phyloP scores from a whole-genome alignment of 1,284 basidiomycete genomes.

The Wallemia ichthyophaga region DNA sequence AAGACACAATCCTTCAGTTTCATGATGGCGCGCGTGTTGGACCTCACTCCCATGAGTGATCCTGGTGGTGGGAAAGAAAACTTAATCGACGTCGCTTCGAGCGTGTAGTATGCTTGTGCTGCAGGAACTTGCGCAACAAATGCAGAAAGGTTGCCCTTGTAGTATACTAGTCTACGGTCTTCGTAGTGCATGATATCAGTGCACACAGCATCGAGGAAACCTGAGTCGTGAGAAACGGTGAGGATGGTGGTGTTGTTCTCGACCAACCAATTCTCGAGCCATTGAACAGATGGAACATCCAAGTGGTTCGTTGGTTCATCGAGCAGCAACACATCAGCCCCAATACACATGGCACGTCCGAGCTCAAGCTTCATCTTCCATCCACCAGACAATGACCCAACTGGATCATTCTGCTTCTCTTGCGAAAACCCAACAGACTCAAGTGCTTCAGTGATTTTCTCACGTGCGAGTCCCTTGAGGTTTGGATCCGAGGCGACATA shows the following conservation, averaged over 20 bases:
- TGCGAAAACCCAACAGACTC: constrained; percentile 74
- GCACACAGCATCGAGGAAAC: constrained; percentile 87
- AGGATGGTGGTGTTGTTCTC: constrained; percentile 59
- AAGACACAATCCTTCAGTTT: constrained; percentile 79
- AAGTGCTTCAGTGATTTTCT: constrained; percentile 46
- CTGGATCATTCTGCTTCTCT: constrained; percentile 48
- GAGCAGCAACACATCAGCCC: constrained; percentile 71
- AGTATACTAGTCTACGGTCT: constrained; percentile 83
- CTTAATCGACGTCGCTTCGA: constrained; percentile 78
- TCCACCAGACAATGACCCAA: constrained; percentile 77
- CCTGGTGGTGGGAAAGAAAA: constrained; percentile 92
- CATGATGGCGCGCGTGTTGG: constrained; percentile 82
- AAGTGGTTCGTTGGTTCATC: constrained; percentile 85
- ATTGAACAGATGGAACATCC: constrained; percentile 65
- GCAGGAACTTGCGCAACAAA: constrained; percentile 81
- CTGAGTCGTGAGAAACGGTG: constrained; percentile 91
- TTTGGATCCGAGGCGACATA: constrained; percentile 41
- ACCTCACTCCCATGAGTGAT: constrained; percentile 85
- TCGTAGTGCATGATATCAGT: constrained; percentile 98
- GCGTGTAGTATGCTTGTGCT: constrained; percentile 88
- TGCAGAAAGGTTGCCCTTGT: constrained; percentile 68
- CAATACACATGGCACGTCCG: constrained; percentile 80
- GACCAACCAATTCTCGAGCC: constrained; percentile 73
- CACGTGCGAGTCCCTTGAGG: constrained; percentile 26
- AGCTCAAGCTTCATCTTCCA: constrained; percentile 98